These are phyloP conservation scores for Fraxinus xanthoxyloides DNA, from an alignment of 305 asterid genomes.

Conservation along the genomic window DNA sequence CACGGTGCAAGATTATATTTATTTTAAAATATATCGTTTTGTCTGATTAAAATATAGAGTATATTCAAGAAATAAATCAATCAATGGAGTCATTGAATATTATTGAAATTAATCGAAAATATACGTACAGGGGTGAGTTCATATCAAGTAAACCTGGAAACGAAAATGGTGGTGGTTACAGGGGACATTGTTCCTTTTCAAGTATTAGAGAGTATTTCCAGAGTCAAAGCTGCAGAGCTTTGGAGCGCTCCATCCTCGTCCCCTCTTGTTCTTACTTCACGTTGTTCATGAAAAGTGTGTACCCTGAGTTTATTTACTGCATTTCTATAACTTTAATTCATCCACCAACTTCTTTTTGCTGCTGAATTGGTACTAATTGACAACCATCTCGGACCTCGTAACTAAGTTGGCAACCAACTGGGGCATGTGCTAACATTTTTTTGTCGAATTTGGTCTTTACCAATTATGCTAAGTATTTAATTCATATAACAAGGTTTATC, in stretches of 20 bases:
- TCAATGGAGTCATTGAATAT: background rate
- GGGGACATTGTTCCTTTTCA: constrained; percentile 75
- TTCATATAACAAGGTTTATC: background rate
- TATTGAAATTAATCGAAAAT: background rate
- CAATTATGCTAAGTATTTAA: background rate
- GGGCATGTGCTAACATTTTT: background rate
- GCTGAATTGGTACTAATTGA: background rate
- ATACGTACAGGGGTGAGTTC: constrained; percentile 55
- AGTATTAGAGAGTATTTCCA: constrained; percentile 78
- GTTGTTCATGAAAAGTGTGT: background rate
- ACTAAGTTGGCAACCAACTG: background rate
- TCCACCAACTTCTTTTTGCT: background rate
- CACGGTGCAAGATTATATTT: background rate
- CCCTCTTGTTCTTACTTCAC: background rate
- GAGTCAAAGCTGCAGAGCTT: constrained; percentile 62
- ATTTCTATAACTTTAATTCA: background rate
- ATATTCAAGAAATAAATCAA: background rate
- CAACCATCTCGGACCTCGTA: background rate
- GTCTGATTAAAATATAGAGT: background rate
- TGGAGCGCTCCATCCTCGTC: constrained; percentile 32
- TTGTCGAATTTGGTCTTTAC: background rate
- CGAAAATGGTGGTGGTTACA: constrained; percentile 64
- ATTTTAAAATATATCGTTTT: too few relatives aligned
- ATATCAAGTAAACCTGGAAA: constrained; percentile 61
- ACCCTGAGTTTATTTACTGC: background rate